phyloP scores from a whole-genome alignment of 768 basidiomycete species.

The Termitomyces bulborhizus region DNA sequence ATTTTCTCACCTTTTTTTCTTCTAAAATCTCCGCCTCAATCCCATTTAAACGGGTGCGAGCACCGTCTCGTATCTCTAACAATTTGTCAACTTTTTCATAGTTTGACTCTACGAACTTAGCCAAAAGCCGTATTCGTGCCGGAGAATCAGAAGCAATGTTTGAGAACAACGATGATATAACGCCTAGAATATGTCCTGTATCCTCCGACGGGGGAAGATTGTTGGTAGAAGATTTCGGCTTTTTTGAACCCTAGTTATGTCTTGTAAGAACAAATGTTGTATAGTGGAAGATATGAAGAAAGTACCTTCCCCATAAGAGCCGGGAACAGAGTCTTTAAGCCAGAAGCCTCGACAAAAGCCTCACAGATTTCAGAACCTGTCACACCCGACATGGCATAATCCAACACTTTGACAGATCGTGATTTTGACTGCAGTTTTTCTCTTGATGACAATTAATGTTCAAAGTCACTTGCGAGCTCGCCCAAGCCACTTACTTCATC shows the following conservation, averaged over 20 bases:
- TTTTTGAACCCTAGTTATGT: slow-evolving; percentile 44
- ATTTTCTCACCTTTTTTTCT: slow-evolving; percentile 56
- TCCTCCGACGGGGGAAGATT: slow-evolving; percentile 67
- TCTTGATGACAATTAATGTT: slow-evolving; percentile 30
- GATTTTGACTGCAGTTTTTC: slow-evolving; percentile 79
- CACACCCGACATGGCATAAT: slow-evolving; percentile 82
- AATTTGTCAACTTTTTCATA: slow-evolving; percentile 96
- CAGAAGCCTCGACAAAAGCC: slow-evolving; percentile 81
- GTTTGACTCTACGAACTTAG: slow-evolving; percentile 89
- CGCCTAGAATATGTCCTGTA: slow-evolving; percentile 80
- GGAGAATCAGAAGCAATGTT: slow-evolving; percentile 84
- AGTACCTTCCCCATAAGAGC: slow-evolving; percentile 90
- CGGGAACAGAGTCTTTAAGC: slow-evolving; percentile 86
- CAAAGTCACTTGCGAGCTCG: slow-evolving; percentile 5
- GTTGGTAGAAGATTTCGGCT: slow-evolving; percentile 43
- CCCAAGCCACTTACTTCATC: slow-evolving; percentile 68
- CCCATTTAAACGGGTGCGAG: slow-evolving; percentile 49
- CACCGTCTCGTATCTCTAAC: slow-evolving; percentile 76
- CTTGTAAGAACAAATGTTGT: slow-evolving; percentile 6
- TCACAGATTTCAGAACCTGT: slow-evolving; percentile 67
- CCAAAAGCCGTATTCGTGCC: slow-evolving; percentile 70
- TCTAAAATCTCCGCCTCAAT: slow-evolving; percentile 62
- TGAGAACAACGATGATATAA: slow-evolving; percentile 81
- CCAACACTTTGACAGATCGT: slow-evolving; percentile 84
- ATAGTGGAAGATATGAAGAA: neutral